These are phyloP conservation scores for Cladophialophora carrionii DNA, from an alignment of 2,329 filamentous ascomycete species.

Conservation along the genomic window DNA sequence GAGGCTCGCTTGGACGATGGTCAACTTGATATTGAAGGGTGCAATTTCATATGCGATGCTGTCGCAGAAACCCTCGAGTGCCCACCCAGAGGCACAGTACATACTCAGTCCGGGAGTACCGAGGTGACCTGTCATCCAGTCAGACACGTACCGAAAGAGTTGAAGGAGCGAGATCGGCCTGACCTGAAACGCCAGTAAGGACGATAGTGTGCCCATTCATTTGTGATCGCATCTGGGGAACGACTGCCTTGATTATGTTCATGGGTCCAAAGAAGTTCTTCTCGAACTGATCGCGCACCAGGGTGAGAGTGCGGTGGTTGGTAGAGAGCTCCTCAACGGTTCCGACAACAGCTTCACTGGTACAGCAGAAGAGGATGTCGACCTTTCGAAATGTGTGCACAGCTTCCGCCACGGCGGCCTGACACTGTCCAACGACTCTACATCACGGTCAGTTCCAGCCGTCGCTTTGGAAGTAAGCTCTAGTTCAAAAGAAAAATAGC, in stretches of 20 bases:
- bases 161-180: conserved; percentile 61
- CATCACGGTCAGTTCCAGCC: conserved; percentile 20
- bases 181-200: conserved; percentile 85
- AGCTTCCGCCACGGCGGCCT: conserved; percentile 83
- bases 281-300: conserved; percentile 91
- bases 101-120: conserved; percentile 89
- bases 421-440: conserved; percentile 70
- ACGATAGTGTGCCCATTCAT: conserved; percentile 88
- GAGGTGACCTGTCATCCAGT: conserved; percentile 66
- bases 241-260: conserved; percentile 87
- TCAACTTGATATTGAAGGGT: conserved; percentile 95
- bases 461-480: background rate
- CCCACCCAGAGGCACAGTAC: conserved; percentile 92
- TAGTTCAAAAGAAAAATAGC: background rate
- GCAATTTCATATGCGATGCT: conserved; percentile 92
- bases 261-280: conserved; percentile 93
- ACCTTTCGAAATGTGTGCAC: conserved; percentile 81
- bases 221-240: conserved; percentile 78
- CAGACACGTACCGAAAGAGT: background rate
- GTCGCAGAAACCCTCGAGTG: conserved; percentile 93
- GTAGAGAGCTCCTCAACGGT: conserved; percentile 87
- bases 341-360: conserved; percentile 85
- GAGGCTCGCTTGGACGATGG: conserved; percentile 92
- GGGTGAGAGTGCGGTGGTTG: conserved; percentile 69
- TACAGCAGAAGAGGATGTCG: conserved; percentile 88